A percentile compares a stretch with the other conserved stretches of the same genome.
phyloP scores from a whole-genome alignment of 352 stramenopile genomes.

The Phytopythium kandeliae region DNA sequence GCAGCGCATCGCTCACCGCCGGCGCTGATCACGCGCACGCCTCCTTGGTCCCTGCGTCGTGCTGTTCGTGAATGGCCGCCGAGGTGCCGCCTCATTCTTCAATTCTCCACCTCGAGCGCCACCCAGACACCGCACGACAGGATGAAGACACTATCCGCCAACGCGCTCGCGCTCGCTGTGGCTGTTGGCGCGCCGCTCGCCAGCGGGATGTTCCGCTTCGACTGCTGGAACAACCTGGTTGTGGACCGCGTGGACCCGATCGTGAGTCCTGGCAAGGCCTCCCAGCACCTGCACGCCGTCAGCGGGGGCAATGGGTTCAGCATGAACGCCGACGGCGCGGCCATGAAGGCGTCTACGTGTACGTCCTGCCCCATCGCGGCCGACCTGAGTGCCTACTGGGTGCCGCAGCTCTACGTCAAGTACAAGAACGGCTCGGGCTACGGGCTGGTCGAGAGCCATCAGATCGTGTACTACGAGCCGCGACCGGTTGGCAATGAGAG shows the following conservation, averaged over 20 bases:
- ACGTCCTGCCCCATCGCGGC: conserved; percentile 44
- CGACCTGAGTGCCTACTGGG: conserved; percentile 47
- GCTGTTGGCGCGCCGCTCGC: conserved; percentile 3
- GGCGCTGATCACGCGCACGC: too few relatives aligned
- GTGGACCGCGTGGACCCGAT: conserved; percentile 46
- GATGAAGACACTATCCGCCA: not conserved
- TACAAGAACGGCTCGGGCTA: conserved; percentile 55
- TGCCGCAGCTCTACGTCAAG: conserved; percentile 41
- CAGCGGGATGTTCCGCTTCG: conserved; percentile 34
- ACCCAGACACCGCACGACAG: not conserved
- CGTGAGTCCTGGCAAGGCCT: conserved; percentile 16
- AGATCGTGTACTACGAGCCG: conserved; percentile 49
- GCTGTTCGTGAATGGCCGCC: not conserved
- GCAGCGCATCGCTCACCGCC: too few relatives aligned
- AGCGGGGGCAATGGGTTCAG: conserved; percentile 50
- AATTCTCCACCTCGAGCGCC: not conserved
- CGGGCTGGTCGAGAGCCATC: conserved; percentile 38
- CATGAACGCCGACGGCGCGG: conserved; percentile 24
- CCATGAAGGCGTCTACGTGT: conserved; percentile 36
- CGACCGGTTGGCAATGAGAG: conserved; percentile 23
- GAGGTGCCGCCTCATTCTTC: not conserved
- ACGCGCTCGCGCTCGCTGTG: conserved; percentile 2
- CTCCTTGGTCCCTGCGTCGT: too few relatives aligned
- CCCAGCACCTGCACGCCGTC: conserved; percentile 32
- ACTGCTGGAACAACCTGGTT: conserved; percentile 55